Conservation (phyloP, 768 basidiomycete species). For the Glaciozyma antarctica region DNA sequence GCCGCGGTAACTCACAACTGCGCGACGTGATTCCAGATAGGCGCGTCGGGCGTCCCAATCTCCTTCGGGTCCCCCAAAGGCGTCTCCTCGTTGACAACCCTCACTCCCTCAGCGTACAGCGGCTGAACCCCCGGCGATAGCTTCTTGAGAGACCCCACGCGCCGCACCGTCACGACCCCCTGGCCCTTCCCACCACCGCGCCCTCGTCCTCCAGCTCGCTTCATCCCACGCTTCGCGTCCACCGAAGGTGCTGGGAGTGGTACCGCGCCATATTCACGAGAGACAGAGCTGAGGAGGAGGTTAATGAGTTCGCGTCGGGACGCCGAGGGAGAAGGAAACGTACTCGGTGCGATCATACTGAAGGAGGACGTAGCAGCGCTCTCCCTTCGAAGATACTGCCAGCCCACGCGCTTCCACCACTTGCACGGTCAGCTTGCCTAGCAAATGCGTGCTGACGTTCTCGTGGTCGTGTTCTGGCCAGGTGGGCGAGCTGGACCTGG, state of each 20-base stretch:
- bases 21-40: conserved; percentile 95
- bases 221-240: neutral
- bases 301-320: neutral
- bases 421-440: conserved; percentile 75
- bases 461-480: neutral
- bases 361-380: conserved; percentile 23
- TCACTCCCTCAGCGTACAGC: neutral
- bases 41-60: conserved; percentile 39
- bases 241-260: neutral
- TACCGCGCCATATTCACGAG: conserved; percentile 21
- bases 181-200: neutral
- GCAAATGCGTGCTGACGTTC: neutral
- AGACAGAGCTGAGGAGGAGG: conserved; percentile 14
- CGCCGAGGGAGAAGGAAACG: neutral
- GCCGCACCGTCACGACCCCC: conserved; percentile 4
- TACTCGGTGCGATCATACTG: conserved; percentile 28
- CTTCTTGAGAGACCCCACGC: neutral
- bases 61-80: neutral
- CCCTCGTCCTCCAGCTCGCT: neutral
- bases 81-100: neutral
- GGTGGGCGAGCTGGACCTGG: neutral
- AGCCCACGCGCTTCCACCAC: conserved; percentile 81
- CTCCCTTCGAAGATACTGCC: conserved; percentile 46
- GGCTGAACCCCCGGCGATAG: neutral
- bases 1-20: conserved; percentile 62